Evolutionary conservation across 2,329 filamentous ascomycete species (phyloP).

Genomic region (Cyphellophora attinorum): DNA sequence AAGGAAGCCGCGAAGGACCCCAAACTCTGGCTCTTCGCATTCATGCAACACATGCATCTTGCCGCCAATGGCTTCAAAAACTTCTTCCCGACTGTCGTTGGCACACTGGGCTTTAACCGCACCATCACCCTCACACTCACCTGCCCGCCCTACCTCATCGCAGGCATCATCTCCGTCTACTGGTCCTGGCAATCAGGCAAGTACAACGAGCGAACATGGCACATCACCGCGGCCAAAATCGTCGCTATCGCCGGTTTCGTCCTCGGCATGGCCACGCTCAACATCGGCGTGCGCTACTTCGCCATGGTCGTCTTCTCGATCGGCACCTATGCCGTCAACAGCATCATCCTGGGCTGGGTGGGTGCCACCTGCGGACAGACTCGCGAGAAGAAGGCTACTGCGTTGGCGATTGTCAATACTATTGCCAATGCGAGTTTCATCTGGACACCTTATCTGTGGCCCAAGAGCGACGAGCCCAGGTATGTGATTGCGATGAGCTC

Average conservation of each 20-base stretch:
- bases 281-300: conserved; percentile 23
- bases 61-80: conserved; percentile 36
- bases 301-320: conserved; percentile 25
- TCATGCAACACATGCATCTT: conserved; percentile 40
- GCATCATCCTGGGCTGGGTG: conserved; percentile 33
- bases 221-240: conserved; percentile 17
- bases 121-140: conserved; percentile 43
- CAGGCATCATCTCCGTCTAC: conserved; percentile 20
- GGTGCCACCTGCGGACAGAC: conserved; percentile 32
- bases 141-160: conserved; percentile 24
- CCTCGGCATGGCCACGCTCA: conserved; percentile 21
- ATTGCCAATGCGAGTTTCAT: conserved; percentile 22
- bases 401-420: conserved; percentile 33
- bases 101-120: conserved; percentile 36
- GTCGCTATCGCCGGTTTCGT: conserved; percentile 23
- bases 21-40: conserved; percentile 50
- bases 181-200: conserved; percentile 5
- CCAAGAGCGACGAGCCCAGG: conserved; percentile 7
- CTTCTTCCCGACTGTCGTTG: conserved; percentile 37
- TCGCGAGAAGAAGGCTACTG: conserved; percentile 33
- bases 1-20: conserved; percentile 41
- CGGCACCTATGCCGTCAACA: conserved; percentile 27
- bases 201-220: conserved; percentile 22
- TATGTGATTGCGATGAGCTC: conserved; percentile 13
- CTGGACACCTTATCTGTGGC: conserved; percentile 11